phyloP scores from a whole-genome alignment of 2,329 filamentous ascomycete genomes.

The Helotiales sp. region DNA sequence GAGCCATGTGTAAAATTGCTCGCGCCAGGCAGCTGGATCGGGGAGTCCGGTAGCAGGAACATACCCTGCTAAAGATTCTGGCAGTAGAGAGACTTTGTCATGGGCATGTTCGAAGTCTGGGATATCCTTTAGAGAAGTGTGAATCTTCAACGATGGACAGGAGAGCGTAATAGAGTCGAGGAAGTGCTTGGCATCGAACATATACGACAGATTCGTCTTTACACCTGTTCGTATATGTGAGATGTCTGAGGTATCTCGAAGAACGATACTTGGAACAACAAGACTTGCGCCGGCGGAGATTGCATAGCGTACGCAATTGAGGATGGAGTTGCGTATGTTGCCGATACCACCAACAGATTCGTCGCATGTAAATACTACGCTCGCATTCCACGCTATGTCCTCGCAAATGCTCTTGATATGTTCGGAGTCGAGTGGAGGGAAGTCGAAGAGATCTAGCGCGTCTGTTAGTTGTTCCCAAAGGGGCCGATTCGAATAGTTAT shows the following conservation, averaged over 20 bases:
- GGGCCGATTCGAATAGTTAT: constrained; percentile 19
- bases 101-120: constrained; percentile 4
- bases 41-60: constrained; percentile 13
- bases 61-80: constrained; percentile 20
- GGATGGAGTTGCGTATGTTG: constrained; percentile 32
- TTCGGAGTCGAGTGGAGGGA: constrained; percentile 12
- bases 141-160: constrained; percentile 28
- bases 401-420: constrained; percentile 25
- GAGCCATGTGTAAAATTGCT: constrained; percentile 27
- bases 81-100: constrained; percentile 20
- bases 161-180: constrained; percentile 25
- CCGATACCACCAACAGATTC: constrained; percentile 30
- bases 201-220: constrained; percentile 21
- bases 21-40: constrained; percentile 27
- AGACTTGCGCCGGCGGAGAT: constrained; percentile 29
- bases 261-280: constrained; percentile 21
- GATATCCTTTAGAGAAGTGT: constrained; percentile 15
- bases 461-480: too few relatives aligned
- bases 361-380: constrained; percentile 29
- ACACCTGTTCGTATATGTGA: constrained; percentile 18
- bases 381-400: constrained; percentile 28
- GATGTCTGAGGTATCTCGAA: constrained; percentile 23
- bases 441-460: constrained; percentile 20
- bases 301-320: constrained; percentile 32
- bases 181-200: constrained; percentile 32